Percentiles rank a stretch among this genome's conserved stretches.
phyloP scores from a whole-genome alignment of 306 rosid species.

The Prinsepia uniflora region DNA sequence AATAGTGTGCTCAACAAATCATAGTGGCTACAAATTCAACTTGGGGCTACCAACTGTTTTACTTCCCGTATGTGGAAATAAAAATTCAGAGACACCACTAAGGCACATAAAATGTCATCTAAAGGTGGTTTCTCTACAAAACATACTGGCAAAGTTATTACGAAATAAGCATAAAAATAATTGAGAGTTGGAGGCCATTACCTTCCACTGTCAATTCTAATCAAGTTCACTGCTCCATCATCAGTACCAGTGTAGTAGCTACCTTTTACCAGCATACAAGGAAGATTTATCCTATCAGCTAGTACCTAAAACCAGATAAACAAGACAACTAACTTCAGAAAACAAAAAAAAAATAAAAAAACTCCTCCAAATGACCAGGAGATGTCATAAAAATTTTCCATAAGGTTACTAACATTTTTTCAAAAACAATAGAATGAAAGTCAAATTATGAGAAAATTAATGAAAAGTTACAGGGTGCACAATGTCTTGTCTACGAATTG shows the following conservation, averaged over 20 bases:
- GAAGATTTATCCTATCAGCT: slow-evolving; percentile 89
- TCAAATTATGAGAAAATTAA: slow-evolving; percentile 9
- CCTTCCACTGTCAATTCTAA: slow-evolving; percentile 88
- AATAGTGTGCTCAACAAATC: not conserved
- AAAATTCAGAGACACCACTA: not conserved
- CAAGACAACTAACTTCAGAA: slow-evolving; percentile 26
- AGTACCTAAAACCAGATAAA: slow-evolving; percentile 67
- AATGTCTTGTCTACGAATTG: slow-evolving; percentile 11
- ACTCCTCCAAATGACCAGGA: slow-evolving; percentile 6
- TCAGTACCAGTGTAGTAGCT: slow-evolving; percentile 99
- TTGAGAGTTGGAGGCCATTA: slow-evolving; percentile 31
- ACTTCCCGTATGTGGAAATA: not conserved
- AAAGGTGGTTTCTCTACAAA: slow-evolving; percentile 14
- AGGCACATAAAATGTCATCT: slow-evolving; percentile 20
- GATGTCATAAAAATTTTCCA: slow-evolving; percentile 9
- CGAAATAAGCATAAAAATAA: not conserved
- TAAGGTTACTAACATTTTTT: slow-evolving; percentile 16
- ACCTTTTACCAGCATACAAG: slow-evolving; percentile 95
- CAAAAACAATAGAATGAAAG: not conserved
- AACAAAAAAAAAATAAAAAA: not conserved
- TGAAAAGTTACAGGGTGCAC: slow-evolving; percentile 7
- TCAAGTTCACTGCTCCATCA: slow-evolving; percentile 93
- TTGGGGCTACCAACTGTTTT: not conserved
- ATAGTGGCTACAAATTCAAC: not conserved
- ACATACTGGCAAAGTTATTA: slow-evolving; percentile 18